phyloP scores from a whole-genome alignment of 2,329 filamentous ascomycete species.

The Diatrype stigma region DNA sequence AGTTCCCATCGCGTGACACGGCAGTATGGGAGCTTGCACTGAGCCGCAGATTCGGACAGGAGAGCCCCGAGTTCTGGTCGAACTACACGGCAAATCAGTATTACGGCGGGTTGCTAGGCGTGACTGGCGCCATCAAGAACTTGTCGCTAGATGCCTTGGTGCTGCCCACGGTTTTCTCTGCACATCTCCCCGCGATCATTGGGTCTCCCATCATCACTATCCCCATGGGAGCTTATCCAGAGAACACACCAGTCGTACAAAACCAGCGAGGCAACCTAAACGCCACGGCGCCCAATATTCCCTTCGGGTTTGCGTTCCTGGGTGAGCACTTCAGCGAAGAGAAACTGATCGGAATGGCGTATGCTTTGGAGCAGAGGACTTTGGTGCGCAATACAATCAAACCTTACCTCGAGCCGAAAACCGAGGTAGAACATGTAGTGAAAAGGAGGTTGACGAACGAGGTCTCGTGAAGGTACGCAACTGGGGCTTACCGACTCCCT shows the following conservation, averaged over 20 bases:
- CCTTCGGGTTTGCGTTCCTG: slow-evolving; percentile 61
- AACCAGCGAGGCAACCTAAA: slow-evolving; percentile 47
- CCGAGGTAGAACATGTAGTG: neutral
- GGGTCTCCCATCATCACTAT: slow-evolving; percentile 60
- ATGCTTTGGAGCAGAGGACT: slow-evolving; percentile 63
- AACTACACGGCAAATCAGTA: slow-evolving; percentile 49
- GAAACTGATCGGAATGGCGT: slow-evolving; percentile 59
- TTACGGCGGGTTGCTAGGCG: slow-evolving; percentile 54
- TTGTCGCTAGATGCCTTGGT: slow-evolving; percentile 59
- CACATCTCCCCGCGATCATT: slow-evolving; percentile 49
- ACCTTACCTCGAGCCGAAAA: neutral
- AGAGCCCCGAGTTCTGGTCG: slow-evolving; percentile 51
- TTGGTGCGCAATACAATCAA: neutral
- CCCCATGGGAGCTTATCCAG: slow-evolving; percentile 48
- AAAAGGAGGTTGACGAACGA: neutral
- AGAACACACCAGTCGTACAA: slow-evolving; percentile 42
- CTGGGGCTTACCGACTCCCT: neutral
- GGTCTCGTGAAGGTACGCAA: neutral
- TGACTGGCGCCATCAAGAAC: slow-evolving; percentile 55
- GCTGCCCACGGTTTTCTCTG: slow-evolving; percentile 48
- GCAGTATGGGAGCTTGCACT: slow-evolving; percentile 51
- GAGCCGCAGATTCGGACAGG: slow-evolving; percentile 49
- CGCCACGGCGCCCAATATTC: slow-evolving; percentile 46
- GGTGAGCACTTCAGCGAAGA: slow-evolving; percentile 59
- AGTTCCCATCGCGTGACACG: slow-evolving; percentile 60